Conservation (phyloP, 1,284 basidiomycete genomes). For the Trametes hirsuta region DNA sequence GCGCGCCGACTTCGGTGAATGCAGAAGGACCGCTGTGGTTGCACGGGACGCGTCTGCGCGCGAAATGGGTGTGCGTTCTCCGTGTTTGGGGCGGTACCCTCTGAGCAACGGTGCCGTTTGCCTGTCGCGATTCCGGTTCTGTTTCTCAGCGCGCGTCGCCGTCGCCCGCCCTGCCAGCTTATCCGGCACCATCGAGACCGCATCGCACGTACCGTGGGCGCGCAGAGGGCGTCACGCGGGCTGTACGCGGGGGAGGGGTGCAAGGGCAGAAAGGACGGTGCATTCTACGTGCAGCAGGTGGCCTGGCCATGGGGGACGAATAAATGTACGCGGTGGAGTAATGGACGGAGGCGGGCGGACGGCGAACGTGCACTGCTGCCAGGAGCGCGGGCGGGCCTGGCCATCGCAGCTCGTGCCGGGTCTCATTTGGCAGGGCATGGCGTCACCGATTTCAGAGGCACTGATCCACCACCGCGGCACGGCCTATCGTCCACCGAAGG, state of each 20-base stretch:
- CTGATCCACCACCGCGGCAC: conserved; percentile 3
- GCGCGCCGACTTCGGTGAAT: conserved; percentile 3
- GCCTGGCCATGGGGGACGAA: not conserved
- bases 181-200: conserved; percentile 1
- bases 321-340: not conserved
- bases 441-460: conserved; percentile 10
- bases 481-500: not conserved
- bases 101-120: not conserved
- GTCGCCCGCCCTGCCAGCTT: not conserved
- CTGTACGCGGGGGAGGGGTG: not conserved
- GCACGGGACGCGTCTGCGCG: not conserved
- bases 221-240: not conserved
- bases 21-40: not conserved
- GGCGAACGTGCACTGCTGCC: not conserved
- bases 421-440: conserved; percentile 2
- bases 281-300: conserved; percentile 5
- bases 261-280: not conserved
- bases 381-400: not conserved
- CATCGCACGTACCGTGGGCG: not conserved
- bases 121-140: not conserved
- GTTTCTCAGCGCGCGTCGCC: not conserved
- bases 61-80: not conserved
- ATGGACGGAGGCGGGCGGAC: not conserved
- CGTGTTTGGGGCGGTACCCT: not conserved
- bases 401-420: not conserved